Percentiles rank a stretch among this genome's conserved stretches.
These are phyloP conservation scores for Garcia nutans DNA, from an alignment of 345 rosid genomes.

Conservation along the genomic window DNA sequence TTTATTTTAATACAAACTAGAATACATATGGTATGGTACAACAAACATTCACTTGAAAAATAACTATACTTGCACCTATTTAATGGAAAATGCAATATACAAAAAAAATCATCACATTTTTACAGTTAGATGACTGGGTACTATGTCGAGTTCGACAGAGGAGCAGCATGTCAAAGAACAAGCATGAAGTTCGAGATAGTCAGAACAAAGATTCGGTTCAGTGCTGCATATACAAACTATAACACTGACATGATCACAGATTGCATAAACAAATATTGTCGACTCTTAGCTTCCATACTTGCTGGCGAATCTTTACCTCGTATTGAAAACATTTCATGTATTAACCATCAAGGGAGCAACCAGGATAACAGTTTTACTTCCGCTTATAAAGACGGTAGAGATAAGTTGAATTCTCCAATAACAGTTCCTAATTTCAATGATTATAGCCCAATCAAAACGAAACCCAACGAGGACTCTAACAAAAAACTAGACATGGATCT, in stretches of 20 bases:
- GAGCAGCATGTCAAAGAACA: constrained; percentile 17
- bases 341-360: constrained; percentile 27
- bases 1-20: no score
- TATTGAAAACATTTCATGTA: constrained; percentile 25
- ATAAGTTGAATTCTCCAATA: constrained; percentile 26
- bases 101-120: neutral
- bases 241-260: constrained; percentile 31
- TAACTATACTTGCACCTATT: neutral
- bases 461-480: constrained; percentile 21
- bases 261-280: constrained; percentile 41
- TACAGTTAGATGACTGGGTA: constrained; percentile 62
- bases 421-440: constrained; percentile 24
- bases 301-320: constrained; percentile 33
- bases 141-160: constrained; percentile 50
- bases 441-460: constrained; percentile 30
- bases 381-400: constrained; percentile 3
- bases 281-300: constrained; percentile 36
- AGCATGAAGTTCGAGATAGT: constrained; percentile 18
- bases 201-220: constrained; percentile 10
- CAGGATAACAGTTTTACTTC: constrained; percentile 13
- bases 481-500: constrained; percentile 24
- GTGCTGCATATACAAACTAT: constrained; percentile 10
- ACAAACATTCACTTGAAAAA: no score
- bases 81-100: neutral
- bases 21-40: no score